These are phyloP conservation scores for Austroboletus eburneus DNA, from an alignment of 768 basidiomycete species.

Conservation along the genomic window DNA sequence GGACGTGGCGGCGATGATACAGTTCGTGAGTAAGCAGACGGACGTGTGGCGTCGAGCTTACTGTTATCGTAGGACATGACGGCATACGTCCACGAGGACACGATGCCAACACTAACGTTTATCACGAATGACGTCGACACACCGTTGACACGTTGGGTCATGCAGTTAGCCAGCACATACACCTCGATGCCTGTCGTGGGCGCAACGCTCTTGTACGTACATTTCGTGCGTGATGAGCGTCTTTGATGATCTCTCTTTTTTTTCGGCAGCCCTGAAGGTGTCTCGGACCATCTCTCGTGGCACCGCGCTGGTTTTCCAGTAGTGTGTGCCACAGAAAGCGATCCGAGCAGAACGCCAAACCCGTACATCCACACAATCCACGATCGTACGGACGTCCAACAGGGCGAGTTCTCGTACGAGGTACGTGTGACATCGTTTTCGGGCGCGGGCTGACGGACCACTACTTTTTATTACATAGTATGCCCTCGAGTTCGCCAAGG, in stretches of 20 bases:
- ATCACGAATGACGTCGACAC: slow-evolving; percentile 39
- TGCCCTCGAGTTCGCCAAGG: slow-evolving; percentile 57
- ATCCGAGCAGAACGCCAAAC: slow-evolving; percentile 38
- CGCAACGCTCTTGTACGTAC: slow-evolving; percentile 31
- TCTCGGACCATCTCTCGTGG: slow-evolving; percentile 48
- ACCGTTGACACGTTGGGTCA: slow-evolving; percentile 40
- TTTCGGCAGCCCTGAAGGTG: slow-evolving; percentile 28
- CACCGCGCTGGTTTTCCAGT: slow-evolving; percentile 39
- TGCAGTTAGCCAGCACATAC: slow-evolving; percentile 33
- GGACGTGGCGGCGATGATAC: slow-evolving; percentile 48
- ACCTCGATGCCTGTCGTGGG: slow-evolving; percentile 7
- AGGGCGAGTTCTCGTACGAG: slow-evolving; percentile 46
- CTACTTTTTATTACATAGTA: slow-evolving; percentile 36
- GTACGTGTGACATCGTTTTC: no score
- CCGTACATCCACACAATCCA: slow-evolving; percentile 38
- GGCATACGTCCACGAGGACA: slow-evolving; percentile 25
- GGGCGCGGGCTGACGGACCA: no score
- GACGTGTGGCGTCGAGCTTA: not conserved
- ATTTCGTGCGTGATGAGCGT: no score
- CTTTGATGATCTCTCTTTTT: not conserved
- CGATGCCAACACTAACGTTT: slow-evolving; percentile 13
- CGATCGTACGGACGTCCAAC: slow-evolving; percentile 20
- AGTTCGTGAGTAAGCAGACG: slow-evolving; percentile 35
- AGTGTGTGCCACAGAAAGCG: slow-evolving; percentile 41
- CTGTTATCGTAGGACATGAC: slow-evolving; percentile 30